These are phyloP conservation scores for Lasiodiplodia gonubiensis DNA, from an alignment of 2,329 filamentous ascomycete species.

Conservation along the genomic window DNA sequence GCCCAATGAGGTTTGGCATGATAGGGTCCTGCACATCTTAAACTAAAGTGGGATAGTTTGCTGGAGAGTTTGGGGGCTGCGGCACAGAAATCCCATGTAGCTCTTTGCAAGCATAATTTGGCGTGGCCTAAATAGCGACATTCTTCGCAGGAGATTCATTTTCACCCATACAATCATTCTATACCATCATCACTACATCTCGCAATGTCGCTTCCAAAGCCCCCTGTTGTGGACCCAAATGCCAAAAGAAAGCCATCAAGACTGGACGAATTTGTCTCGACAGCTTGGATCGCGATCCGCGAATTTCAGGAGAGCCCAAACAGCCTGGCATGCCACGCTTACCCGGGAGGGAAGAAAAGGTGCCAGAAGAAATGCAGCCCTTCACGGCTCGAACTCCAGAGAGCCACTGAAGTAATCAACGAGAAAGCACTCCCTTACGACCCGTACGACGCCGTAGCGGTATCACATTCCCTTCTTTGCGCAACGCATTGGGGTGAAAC, in stretches of 20 bases:
- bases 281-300: neutral
- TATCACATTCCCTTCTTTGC: neutral
- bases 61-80: too few species aligned
- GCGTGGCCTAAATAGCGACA: too few species aligned
- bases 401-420: neutral
- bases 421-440: neutral
- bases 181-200: too few species aligned
- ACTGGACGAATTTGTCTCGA: neutral
- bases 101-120: too few species aligned
- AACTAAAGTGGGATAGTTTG: too few species aligned
- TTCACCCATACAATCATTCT: too few species aligned
- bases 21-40: too few species aligned
- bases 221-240: neutral
- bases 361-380: neutral
- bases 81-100: too few species aligned
- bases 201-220: too few species aligned
- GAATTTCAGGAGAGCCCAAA: neutral
- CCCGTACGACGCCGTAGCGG: neutral
- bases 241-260: neutral
- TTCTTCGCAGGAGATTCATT: too few species aligned
- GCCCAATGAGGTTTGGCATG: too few species aligned
- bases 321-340: neutral
- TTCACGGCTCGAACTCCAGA: neutral
- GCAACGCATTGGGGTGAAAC: neutral
- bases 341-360: neutral